Evolutionary conservation across 2,329 filamentous ascomycete species (phyloP), one percentile per base, ranked within the genome.

Genomic region (Diplodia intermedia): DNA sequence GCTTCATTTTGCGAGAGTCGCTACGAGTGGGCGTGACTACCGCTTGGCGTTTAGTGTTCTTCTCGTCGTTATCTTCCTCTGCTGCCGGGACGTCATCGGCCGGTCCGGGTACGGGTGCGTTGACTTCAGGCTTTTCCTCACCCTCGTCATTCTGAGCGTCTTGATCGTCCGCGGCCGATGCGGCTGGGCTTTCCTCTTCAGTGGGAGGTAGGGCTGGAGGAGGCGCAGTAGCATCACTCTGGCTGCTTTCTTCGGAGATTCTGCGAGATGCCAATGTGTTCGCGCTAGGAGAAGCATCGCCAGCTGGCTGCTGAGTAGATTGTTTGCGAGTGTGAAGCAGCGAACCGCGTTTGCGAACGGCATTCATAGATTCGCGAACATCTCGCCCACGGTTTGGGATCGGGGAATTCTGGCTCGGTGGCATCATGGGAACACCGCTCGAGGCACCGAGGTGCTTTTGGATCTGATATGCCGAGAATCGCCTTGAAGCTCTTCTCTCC

Each of bases 401-500:
- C 1, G 92, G 92, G 4, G 90, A 90, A 70, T 90, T 93, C 76
- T 96, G 93, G 20, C 84, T 79, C 4, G 60, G 47, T 31, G 94
- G 93, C 23, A 98, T 87, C 75, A 96, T 91, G 7, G 94, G 93
- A 18, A 98, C 90, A 23, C 92, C 93, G 79, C 90, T 93, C 18
- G 91, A 90, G 18, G 89, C 87, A 12, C 94, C 94, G 1, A 98
- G 84, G 74, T 97, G 93, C 76, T 97, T 98, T 55, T 93, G 92
- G 72, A 99, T 97, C 76, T 99, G 95, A 77, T 98, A 99, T 65
- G 93, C 91, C 1, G 95, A 98, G 77, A 98, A 99, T 75, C 95
- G 86, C 72, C 94, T 87, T 15, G 95, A 99, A 0, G 95, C 95
- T 76, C 95, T 87, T 76, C 95, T 88, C 80, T 99, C 95, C 61